Evolutionary conservation across 192 early-diverging fungal genomes (phyloP), one percentile per base, ranked within the genome.

Genomic region (Chytriomyces sp.): DNA sequence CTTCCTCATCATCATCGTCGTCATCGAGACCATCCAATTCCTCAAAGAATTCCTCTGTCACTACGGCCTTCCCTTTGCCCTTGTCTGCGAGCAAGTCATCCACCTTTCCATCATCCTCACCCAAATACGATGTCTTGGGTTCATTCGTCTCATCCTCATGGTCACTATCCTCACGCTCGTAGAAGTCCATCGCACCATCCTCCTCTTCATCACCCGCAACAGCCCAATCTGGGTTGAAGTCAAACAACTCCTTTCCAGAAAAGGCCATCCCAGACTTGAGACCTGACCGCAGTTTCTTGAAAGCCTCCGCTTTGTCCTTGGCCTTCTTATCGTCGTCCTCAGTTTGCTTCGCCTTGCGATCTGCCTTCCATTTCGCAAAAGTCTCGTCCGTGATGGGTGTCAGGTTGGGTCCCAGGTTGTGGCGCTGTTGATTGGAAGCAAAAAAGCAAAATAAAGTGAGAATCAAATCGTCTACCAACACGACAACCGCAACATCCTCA

Each of bases 201-300:
- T 89, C 92, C 49, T 93, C 94, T 25, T 90, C 92, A 30, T 86
- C 84, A 28, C 70, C 76, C 41, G 83, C 87, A 4, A 82, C 80
- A 44, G 91, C 92, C 80, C 89, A 85, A 31, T 94, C 91, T 19
- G 95, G 95, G 81, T 98, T 98, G 82, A 98, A 99, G 69, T 96
- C 93, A 82, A 99, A 99, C 76, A 94, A 84, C 79, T 99, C 96
- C 66, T 91, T 91, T 67, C 98, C 98, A 55, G 94, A 97, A 66
- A 88, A 85, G 33, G 76, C 66, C 92, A 99, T 94, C 44, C 93
- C 94, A 62, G 86, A 81, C 67, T 93, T 86, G 84, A 91, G 90
- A 69, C 98, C 98, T 4, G 94, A 91, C 83, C 92, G 91, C 72
- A 86, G 86, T 81, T 94, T 94, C 82, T 95, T 93, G 72, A 89